These are phyloP conservation scores for Talaromyces sp. DNA, from an alignment of 2,329 filamentous ascomycete genomes.

Conservation along the genomic window DNA sequence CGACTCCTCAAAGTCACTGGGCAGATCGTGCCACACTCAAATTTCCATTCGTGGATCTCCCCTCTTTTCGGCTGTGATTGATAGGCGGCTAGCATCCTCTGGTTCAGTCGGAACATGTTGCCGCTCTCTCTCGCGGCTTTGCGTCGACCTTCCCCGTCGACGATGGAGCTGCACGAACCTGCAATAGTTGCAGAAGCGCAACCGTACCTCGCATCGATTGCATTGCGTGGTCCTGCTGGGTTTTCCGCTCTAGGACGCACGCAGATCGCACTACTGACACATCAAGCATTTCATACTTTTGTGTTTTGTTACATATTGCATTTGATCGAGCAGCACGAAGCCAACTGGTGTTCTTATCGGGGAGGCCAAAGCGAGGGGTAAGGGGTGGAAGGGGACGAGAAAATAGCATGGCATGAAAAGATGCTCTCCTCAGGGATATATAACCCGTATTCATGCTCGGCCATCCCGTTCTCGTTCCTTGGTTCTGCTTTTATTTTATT, in stretches of 20 bases:
- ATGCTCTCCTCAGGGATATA: slow-evolving; percentile 2
- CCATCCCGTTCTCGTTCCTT: not conserved
- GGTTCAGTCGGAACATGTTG: not conserved
- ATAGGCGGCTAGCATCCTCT: not conserved
- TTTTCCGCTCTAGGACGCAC: slow-evolving; percentile 17
- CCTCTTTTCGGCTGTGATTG: not conserved
- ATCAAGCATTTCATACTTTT: slow-evolving; percentile 13
- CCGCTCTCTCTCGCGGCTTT: slow-evolving; percentile 1
- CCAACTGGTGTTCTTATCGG: slow-evolving; percentile 9
- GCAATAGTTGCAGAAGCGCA: slow-evolving; percentile 1
- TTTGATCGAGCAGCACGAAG: slow-evolving; percentile 14
- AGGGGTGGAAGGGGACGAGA: slow-evolving; percentile 7
- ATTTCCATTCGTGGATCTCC: slow-evolving; percentile 27
- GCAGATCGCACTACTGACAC: slow-evolving; percentile 19
- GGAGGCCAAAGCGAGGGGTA: slow-evolving; percentile 14
- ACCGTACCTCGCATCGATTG: slow-evolving; percentile 18
- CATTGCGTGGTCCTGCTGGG: slow-evolving; percentile 6
- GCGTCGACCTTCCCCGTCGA: slow-evolving; percentile 4
- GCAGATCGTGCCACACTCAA: slow-evolving; percentile 15
- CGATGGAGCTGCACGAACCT: slow-evolving; percentile 3
- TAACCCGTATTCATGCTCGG: slow-evolving; percentile 10
- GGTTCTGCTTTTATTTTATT: not conserved
- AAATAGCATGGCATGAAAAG: not conserved
- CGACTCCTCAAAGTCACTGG: slow-evolving; percentile 12
- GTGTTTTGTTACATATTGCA: slow-evolving; percentile 12